Conservation (phyloP, 1,139 yeast genomes). For the Wickerhamomyces sp. region DNA sequence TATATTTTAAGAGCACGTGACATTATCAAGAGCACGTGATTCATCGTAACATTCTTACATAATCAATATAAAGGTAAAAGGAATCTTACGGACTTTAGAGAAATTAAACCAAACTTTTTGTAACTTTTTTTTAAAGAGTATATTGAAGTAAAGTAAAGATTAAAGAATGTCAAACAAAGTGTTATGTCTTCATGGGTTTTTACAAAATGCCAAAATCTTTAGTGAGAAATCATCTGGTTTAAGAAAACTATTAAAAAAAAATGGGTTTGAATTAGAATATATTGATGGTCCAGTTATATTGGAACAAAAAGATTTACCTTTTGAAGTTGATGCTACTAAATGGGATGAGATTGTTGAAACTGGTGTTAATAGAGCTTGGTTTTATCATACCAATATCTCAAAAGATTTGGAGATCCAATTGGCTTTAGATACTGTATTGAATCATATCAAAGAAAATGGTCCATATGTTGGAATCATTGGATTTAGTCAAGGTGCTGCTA, state of each 20-base stretch:
- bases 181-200: constrained; percentile 52
- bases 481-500: constrained; percentile 91
- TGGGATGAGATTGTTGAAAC: constrained; percentile 41
- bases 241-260: constrained; percentile 62
- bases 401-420: constrained; percentile 33
- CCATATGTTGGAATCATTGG: constrained; percentile 89
- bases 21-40: too few relatives aligned
- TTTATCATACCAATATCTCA: constrained; percentile 45
- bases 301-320: constrained; percentile 65
- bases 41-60: too few relatives aligned
- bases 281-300: constrained; percentile 71
- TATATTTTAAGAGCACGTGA: too few relatives aligned
- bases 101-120: too few relatives aligned
- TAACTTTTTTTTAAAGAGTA: not conserved
- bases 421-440: constrained; percentile 47
- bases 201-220: constrained; percentile 70
- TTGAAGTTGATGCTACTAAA: constrained; percentile 43
- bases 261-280: constrained; percentile 66
- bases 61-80: too few relatives aligned
- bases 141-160: too few relatives aligned
- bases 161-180: constrained; percentile 26
- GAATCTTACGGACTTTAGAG: not conserved
- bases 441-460: constrained; percentile 61
- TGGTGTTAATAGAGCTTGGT: constrained; percentile 53
- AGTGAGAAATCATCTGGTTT: constrained; percentile 78